phyloP scores from a whole-genome alignment of 306 rosid species.

The cucumber (Cucumis sativus) region Cucumber_9930_V3 NC_026656.2:9179001-9179500 shows the following conservation, averaged over 20 bases:
- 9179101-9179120: not conserved
- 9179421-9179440: too few species aligned
- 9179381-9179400: too few species aligned
- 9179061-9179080: not conserved
- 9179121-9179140: not conserved
- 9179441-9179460: too few species aligned
- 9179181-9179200: not conserved
- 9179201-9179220: not conserved
- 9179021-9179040: not conserved
- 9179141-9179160: not conserved
- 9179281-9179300: not conserved
- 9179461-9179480: too few species aligned
- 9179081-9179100: not conserved
- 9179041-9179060: not conserved
- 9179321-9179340: not conserved
- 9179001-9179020: not conserved
- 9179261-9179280: not conserved
- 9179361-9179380: too few species aligned
- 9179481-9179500: too few species aligned
- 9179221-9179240: not conserved
- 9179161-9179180: not conserved
- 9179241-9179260: not conserved
- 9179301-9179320: not conserved
- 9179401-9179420: too few species aligned
- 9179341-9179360: too few species aligned